Evolutionary conservation across 305 asterid species (phyloP).

Genomic region (Fraxinus greggii): DNA sequence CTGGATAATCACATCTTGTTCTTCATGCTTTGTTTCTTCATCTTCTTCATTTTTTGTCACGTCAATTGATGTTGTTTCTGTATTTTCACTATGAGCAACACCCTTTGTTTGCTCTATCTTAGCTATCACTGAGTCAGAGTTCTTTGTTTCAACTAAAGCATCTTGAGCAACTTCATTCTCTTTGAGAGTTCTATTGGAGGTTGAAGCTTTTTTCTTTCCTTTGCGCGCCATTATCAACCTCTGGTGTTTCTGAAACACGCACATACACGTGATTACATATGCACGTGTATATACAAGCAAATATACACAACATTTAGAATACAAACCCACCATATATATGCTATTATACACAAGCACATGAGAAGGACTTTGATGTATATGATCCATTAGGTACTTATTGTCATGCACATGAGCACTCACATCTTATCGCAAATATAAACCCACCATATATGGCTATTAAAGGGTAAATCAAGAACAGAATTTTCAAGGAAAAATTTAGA

Average conservation of each 20-base stretch:
- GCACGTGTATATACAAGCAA: not conserved
- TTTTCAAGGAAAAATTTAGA: not conserved
- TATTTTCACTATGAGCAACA: slow-evolving; percentile 26
- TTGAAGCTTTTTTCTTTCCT: slow-evolving; percentile 28
- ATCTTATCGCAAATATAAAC: not conserved
- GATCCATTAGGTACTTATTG: not conserved
- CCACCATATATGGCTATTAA: not conserved
- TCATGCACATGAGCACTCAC: not conserved
- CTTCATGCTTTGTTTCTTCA: slow-evolving; percentile 17
- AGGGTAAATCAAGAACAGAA: not conserved
- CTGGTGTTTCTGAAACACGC: slow-evolving; percentile 22
- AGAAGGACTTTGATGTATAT: not conserved
- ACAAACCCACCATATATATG: not conserved
- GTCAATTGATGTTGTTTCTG: slow-evolving; percentile 16
- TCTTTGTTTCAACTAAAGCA: slow-evolving; percentile 24
- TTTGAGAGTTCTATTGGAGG: slow-evolving; percentile 16
- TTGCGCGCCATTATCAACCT: slow-evolving; percentile 37
- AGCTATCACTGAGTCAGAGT: slow-evolving; percentile 16
- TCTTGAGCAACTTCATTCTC: slow-evolving; percentile 33
- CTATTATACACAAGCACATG: not conserved
- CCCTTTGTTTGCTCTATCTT: slow-evolving; percentile 21
- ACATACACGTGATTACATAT: slow-evolving; percentile 1
- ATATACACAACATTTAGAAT: not conserved
- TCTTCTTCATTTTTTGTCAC: slow-evolving; percentile 6
- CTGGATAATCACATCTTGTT: not conserved